A percentile compares a stretch with the other conserved stretches of the same genome.
Evolutionary conservation across 257 asterid genomes (phyloP).

Genomic region (Solanum chilense): DNA sequence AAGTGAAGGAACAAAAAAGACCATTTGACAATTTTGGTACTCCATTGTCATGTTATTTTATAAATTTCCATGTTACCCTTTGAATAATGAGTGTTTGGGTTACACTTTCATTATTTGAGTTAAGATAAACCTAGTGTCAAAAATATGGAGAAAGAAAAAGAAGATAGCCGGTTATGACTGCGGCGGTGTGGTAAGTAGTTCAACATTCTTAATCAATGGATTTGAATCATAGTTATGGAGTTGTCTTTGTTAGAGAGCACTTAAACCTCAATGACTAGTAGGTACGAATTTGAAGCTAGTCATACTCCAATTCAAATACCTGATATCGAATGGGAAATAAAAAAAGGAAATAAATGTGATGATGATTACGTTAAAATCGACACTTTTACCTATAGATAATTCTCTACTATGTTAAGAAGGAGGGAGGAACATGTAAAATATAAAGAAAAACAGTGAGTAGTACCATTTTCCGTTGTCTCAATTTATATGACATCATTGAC

Average conservation of each 20-base stretch:
- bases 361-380: neutral
- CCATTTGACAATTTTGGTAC: neutral
- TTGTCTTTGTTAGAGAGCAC: neutral
- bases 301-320: no score
- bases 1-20: neutral
- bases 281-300: neutral
- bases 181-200: neutral
- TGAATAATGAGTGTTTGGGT: neutral
- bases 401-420: neutral
- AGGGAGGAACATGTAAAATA: neutral
- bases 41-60: neutral
- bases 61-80: neutral
- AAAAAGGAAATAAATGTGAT: neutral
- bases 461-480: no score
- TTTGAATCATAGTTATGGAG: no score
- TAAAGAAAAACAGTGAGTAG: neutral
- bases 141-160: no score
- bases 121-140: neutral
- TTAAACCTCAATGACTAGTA: neutral
- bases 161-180: fast-evolving
- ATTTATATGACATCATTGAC: neutral
- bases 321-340: neutral
- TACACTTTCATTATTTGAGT: neutral
- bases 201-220: no score
- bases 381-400: neutral